Evolutionary conservation across 306 rosid genomes (phyloP).

Genomic region (Arachis stenosperma): DNA sequence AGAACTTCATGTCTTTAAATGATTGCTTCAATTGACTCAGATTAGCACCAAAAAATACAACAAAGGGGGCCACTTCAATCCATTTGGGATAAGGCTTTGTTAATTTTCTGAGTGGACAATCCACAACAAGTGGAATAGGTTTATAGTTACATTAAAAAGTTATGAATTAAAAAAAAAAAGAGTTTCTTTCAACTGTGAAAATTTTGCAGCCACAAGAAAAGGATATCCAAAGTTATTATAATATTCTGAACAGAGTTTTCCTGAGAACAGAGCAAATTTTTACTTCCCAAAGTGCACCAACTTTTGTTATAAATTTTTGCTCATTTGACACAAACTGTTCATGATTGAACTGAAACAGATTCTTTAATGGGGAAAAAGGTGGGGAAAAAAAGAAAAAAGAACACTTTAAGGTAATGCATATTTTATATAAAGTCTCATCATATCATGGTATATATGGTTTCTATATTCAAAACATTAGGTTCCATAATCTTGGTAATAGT

Average conservation of each 20-base stretch:
- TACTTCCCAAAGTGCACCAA: conserved; percentile 43
- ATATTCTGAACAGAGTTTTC: conserved; percentile 39
- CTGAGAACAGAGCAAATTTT: conserved; percentile 37
- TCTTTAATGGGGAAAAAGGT: not conserved
- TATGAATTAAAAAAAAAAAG: conserved; percentile 1
- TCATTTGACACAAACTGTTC: conserved; percentile 26
- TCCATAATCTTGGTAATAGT: not conserved
- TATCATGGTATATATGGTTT: not conserved
- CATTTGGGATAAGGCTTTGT: conserved; percentile 43
- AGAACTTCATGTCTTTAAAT: conserved; percentile 37
- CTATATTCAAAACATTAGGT: not conserved
- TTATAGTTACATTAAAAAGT: conserved; percentile 13
- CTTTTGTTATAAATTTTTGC: conserved; percentile 47
- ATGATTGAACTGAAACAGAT: conserved; percentile 17
- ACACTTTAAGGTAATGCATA: conserved; percentile 33
- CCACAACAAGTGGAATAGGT: conserved; percentile 47
- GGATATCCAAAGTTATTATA: conserved; percentile 17
- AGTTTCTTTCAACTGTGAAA: conserved; percentile 34
- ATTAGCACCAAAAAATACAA: conserved; percentile 48
- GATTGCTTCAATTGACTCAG: conserved; percentile 51
- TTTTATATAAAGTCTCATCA: conserved; percentile 21
- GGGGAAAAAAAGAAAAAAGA: not conserved
- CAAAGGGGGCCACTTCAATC: conserved; percentile 41
- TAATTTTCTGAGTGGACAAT: conserved; percentile 60
- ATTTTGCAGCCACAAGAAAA: conserved; percentile 38